A percentile compares a stretch with the other conserved stretches of the same genome.
phyloP scores from a whole-genome alignment of 768 basidiomycete genomes.

The Boletus vermiculosoides region DNA sequence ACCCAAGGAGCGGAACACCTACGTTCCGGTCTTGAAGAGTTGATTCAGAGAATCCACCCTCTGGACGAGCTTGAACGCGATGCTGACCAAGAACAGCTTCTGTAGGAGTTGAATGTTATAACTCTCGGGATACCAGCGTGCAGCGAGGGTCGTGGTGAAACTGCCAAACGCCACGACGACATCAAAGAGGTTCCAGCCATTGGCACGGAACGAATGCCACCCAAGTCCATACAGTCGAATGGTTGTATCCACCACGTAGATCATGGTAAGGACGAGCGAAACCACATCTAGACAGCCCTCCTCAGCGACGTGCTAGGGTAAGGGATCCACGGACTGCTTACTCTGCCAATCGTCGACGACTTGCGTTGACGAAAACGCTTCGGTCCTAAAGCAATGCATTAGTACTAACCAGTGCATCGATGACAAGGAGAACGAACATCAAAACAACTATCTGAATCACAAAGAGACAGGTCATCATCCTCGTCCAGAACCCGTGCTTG shows the following conservation, averaged over 20 bases:
- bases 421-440: conserved; percentile 53
- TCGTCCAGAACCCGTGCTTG: conserved; percentile 93
- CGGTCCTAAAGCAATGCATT: conserved; percentile 55
- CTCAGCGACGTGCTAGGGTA: conserved; percentile 10
- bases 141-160: conserved; percentile 76
- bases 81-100: conserved; percentile 89
- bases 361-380: conserved; percentile 61
- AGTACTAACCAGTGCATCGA: background rate
- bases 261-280: conserved; percentile 67
- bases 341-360: conserved; percentile 58
- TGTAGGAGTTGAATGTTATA: conserved; percentile 67
- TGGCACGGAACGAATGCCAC: conserved; percentile 76
- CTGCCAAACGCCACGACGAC: conserved; percentile 76
- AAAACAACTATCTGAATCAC: conserved; percentile 77
- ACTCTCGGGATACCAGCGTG: conserved; percentile 51
- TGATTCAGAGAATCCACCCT: conserved; percentile 85
- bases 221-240: conserved; percentile 86
- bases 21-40: conserved; percentile 95
- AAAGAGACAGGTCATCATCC: conserved; percentile 75
- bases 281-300: conserved; percentile 54
- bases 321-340: conserved; percentile 33
- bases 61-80: conserved; percentile 93
- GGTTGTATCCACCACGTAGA: conserved; percentile 74
- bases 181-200: conserved; percentile 96
- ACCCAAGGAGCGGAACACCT: conserved; percentile 33